phyloP scores from a whole-genome alignment of 345 rosid species.

The Limnanthes douglasii region DNA sequence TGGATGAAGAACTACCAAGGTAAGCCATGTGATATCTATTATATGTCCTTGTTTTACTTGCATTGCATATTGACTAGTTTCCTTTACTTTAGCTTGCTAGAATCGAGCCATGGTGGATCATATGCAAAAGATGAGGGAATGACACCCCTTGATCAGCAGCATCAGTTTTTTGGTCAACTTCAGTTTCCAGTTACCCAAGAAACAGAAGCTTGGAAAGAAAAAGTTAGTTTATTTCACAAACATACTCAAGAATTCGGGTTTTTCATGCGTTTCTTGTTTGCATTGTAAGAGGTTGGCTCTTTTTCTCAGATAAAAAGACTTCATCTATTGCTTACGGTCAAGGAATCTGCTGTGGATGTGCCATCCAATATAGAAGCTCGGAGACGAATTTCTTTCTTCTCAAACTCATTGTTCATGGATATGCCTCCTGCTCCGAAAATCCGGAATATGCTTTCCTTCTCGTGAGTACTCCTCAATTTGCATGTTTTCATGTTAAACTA shows the following conservation, averaged over 20 bases:
- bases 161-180: constrained; percentile 26
- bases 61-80: constrained; percentile 6
- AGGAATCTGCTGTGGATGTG: constrained; percentile 59
- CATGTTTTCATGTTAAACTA: no score
- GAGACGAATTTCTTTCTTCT: constrained; percentile 51
- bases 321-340: constrained; percentile 42
- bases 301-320: constrained; percentile 34
- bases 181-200: constrained; percentile 25
- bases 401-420: constrained; percentile 57
- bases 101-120: constrained; percentile 29
- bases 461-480: constrained; percentile 21
- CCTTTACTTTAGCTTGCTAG: constrained; percentile 21
- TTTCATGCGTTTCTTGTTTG: constrained; percentile 1
- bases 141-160: constrained; percentile 40
- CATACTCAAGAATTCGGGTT: not conserved
- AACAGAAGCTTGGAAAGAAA: constrained; percentile 42
- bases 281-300: constrained; percentile 1
- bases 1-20: constrained; percentile 40
- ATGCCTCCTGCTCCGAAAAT: constrained; percentile 59
- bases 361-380: constrained; percentile 61
- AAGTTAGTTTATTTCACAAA: constrained; percentile 17
- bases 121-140: constrained; percentile 31
- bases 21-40: constrained; percentile 11
- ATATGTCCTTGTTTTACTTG: constrained; percentile 4
- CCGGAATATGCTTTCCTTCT: constrained; percentile 49